Percentiles rank a stretch among this genome's conserved stretches.
phyloP scores from a whole-genome alignment of 441 rosid species.

The Pelargonium australe region DNA sequence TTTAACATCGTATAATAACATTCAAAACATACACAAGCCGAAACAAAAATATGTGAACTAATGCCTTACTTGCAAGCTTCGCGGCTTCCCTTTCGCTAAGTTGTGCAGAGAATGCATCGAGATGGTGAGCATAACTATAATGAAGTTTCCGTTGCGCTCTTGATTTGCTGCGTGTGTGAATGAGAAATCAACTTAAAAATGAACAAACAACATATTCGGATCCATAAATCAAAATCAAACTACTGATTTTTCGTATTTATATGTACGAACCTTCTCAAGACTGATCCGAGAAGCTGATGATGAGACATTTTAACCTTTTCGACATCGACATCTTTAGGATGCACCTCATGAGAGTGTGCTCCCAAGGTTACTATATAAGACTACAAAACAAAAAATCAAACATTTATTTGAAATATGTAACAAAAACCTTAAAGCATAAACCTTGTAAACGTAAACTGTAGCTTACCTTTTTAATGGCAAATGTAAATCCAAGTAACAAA shows the following conservation, averaged over 20 bases:
- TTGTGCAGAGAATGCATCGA: background rate
- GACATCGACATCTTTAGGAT: background rate
- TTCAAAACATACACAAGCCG: background rate
- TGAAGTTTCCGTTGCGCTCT: background rate
- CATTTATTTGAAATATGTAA: background rate
- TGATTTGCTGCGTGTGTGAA: background rate
- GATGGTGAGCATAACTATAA: background rate
- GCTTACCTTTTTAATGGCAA: background rate
- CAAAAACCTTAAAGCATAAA: background rate
- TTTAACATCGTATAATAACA: background rate
- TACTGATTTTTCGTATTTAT: too few species aligned
- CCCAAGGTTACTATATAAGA: background rate
- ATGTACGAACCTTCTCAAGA: background rate
- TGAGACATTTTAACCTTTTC: background rate
- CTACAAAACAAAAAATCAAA: background rate
- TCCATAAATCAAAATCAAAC: background rate
- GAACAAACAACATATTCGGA: background rate
- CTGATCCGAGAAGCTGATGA: background rate
- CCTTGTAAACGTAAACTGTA: background rate
- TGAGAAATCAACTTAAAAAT: background rate
- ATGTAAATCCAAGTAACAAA: background rate
- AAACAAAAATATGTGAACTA: too few species aligned
- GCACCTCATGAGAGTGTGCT: background rate
- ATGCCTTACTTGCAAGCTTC: background rate
- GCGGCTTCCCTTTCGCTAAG: background rate